A percentile compares a stretch with the other conserved stretches of the same genome.
Conservation (phyloP, 768 basidiomycete genomes). For the Phaffia australis region DNA sequence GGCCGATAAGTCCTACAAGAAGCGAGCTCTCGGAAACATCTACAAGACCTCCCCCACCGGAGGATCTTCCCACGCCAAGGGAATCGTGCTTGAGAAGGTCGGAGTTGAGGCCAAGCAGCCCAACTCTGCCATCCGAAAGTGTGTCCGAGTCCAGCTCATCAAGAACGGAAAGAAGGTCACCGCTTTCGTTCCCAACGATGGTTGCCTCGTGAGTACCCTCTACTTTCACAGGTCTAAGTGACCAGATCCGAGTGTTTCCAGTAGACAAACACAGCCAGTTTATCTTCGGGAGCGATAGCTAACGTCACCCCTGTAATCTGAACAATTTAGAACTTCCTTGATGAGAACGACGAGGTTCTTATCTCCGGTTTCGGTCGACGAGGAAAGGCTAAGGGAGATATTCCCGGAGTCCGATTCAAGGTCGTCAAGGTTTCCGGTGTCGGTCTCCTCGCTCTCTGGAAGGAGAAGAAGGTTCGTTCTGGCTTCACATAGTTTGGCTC, state of each 20-base stretch:
- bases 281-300: neutral
- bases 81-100: constrained; percentile 99
- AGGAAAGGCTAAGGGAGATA: constrained; percentile 77
- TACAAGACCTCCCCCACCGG: constrained; percentile 99
- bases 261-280: neutral
- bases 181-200: constrained; percentile 97
- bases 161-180: constrained; percentile 99
- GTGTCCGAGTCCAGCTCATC: constrained; percentile 98
- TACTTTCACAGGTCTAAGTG: neutral
- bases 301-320: neutral
- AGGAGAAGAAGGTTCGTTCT: constrained; percentile 81
- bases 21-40: constrained; percentile 96
- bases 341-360: constrained; percentile 68
- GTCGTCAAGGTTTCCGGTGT: constrained; percentile 99
- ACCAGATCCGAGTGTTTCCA: too few species aligned
- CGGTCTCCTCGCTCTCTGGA: constrained; percentile 94
- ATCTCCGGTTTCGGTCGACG: constrained; percentile 99
- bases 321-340: constrained; percentile 65
- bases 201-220: constrained; percentile 50
- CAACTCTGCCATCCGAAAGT: constrained; percentile 99
- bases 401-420: constrained; percentile 99
- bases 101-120: constrained; percentile 99
- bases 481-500: neutral
- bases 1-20: constrained; percentile 99
- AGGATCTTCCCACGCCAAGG: constrained; percentile 98